Percentiles rank a stretch among this genome's conserved stretches.
phyloP scores from a whole-genome alignment of 495 filamentous ascomycete species.

The Penicillium robsamsonii region DNA sequence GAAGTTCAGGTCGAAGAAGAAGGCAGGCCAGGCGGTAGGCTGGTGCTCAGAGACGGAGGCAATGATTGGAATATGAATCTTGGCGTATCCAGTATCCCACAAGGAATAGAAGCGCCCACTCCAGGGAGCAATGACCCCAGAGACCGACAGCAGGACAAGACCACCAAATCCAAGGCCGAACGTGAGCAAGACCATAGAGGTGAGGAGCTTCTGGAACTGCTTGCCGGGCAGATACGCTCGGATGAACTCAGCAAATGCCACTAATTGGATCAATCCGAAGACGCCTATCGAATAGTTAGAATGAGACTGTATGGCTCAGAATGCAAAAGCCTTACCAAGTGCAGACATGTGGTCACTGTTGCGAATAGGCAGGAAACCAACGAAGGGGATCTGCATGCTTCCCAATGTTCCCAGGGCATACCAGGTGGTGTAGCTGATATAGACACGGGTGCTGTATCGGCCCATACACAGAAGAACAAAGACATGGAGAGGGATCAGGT shows the following conservation, averaged over 20 bases:
- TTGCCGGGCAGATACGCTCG: conserved; percentile 82
- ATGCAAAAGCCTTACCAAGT: conserved; percentile 62
- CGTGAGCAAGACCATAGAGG: conserved; percentile 73
- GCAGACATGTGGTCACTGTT: conserved; percentile 99
- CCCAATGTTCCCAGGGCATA: conserved; percentile 94
- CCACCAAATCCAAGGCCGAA: conserved; percentile 70
- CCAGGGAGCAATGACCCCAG: conserved; percentile 95
- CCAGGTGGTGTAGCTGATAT: conserved; percentile 97
- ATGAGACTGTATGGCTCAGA: conserved; percentile 55
- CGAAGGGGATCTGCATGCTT: conserved; percentile 99
- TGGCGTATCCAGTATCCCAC: conserved; percentile 98
- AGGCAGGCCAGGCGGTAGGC: conserved; percentile 99
- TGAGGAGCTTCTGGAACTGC: conserved; percentile 86
- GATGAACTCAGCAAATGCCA: conserved; percentile 89
- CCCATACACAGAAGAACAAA: conserved; percentile 98
- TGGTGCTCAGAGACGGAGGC: conserved; percentile 99
- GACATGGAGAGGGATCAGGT: conserved; percentile 90
- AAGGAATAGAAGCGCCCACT: conserved; percentile 98
- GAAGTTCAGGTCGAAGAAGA: conserved; percentile 98
- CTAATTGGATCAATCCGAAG: conserved; percentile 92
- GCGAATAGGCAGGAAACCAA: conserved; percentile 92
- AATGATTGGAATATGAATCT: conserved; percentile 99
- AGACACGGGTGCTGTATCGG: conserved; percentile 86
- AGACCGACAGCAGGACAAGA: conserved; percentile 77
- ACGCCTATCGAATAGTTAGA: conserved; percentile 58